Base-by-base conservation (phyloP, 331 rosid genomes). In the Quercus tomentella region DNA sequence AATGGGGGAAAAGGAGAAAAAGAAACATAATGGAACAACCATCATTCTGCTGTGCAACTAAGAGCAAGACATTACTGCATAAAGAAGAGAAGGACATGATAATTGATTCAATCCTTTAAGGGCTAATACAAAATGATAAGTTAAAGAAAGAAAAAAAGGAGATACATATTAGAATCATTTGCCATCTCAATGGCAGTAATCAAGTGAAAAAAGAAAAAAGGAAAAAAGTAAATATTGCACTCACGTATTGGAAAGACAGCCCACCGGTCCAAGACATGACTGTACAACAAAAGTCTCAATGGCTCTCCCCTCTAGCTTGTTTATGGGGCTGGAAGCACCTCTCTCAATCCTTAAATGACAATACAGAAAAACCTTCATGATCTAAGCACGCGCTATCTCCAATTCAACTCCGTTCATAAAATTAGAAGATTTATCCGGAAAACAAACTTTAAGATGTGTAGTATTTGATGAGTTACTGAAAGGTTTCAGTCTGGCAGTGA, bases 391-490 rank as follows among this genome's bases (percentile, higher is more conserved):
- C 70, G 56, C 84, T 17, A 75, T 76, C 87, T 83, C 66, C 85
- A 63, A 84, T 83, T 70, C 83, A 77, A 72, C 72, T 88, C 81
- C 77, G 70, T 78, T 72, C 79, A 78, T 75, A 87, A 79, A 21
- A 84, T 81, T 77, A 63, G 61, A 82, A 78, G 82, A 31, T 56
- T 51, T 75, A 61, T 49, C 10, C 55, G 62, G 78, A 78, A 70
- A 30, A 76, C 60, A 80, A 63, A 84, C 89, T 84, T 80, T 83
- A 82, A 84, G 84, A 79, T 72, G 82, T 56, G 78, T 69, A 74
- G 78, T 71, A 61, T 82, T 66, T 80, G 52, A 81, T 72, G 81
- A 69, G 91, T 83, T 87, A 84, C 83, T 70, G 74, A 77, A 80
- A 76, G n/a, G 74, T 63, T 65, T 76, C 61, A 70, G 72, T 76